phyloP scores from a whole-genome alignment of 2,329 filamentous ascomycete genomes.

The Aspergillus nomiae region DNA sequence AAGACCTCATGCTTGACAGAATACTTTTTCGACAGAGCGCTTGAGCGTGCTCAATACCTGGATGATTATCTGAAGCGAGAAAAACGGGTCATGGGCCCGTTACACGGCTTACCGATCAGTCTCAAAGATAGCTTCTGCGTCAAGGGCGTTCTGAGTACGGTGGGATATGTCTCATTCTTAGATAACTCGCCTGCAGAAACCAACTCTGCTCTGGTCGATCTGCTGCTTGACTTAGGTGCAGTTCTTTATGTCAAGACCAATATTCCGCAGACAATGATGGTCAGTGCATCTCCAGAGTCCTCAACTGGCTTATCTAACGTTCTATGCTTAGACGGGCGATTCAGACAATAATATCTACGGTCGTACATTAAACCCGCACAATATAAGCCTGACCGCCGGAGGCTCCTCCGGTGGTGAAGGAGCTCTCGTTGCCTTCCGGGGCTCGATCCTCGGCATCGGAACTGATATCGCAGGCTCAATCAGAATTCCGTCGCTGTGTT shows the following conservation, averaged over 20 bases:
- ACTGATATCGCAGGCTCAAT: slow-evolving; percentile 42
- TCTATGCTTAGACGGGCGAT: slow-evolving; percentile 23
- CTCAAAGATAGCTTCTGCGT: slow-evolving; percentile 36
- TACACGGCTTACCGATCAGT: slow-evolving; percentile 44
- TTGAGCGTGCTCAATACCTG: slow-evolving; percentile 39
- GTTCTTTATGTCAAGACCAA: slow-evolving; percentile 39
- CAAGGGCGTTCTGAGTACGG: slow-evolving; percentile 22
- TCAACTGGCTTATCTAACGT: background rate
- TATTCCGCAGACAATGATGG: slow-evolving; percentile 37
- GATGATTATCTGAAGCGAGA: slow-evolving; percentile 35
- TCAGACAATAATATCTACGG: slow-evolving; percentile 34
- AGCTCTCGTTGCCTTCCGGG: slow-evolving; percentile 38
- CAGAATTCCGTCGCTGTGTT: slow-evolving; percentile 39
- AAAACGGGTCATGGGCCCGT: slow-evolving; percentile 35
- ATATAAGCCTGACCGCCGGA: slow-evolving; percentile 28
- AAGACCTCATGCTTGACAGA: slow-evolving; percentile 41
- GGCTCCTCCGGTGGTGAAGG: slow-evolving; percentile 39
- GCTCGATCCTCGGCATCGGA: slow-evolving; percentile 38
- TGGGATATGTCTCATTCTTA: slow-evolving; percentile 29
- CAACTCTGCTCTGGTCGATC: slow-evolving; percentile 26
- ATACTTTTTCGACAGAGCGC: slow-evolving; percentile 38
- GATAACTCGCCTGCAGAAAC: slow-evolving; percentile 15
- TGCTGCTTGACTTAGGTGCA: slow-evolving; percentile 29
- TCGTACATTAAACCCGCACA: slow-evolving; percentile 32
- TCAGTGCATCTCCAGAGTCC: slow-evolving; percentile 4